phyloP scores from a whole-genome alignment of 192 early-diverging fungal species.

The Backusella tarrabulga region DNA sequence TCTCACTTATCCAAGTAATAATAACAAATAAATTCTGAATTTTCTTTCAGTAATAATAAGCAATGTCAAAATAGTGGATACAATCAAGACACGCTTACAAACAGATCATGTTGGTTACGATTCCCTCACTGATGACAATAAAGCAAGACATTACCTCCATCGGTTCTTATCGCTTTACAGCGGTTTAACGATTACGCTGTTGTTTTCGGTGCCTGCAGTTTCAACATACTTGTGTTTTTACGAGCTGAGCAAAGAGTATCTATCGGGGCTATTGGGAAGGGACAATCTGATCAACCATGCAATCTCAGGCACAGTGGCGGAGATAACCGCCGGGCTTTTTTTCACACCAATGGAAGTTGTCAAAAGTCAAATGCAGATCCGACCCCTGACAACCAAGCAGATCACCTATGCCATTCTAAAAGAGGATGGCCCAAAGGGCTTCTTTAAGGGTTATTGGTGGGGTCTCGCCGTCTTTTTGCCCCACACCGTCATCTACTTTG shows the following conservation, averaged over 20 bases:
- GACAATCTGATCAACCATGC: constrained; percentile 55
- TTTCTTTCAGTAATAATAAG: background rate
- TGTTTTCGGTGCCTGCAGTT: constrained; percentile 66
- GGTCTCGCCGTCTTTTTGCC: constrained; percentile 74
- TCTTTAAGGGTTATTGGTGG: constrained; percentile 72
- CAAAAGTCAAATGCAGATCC: constrained; percentile 67
- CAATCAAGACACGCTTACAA: constrained; percentile 72
- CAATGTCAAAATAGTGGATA: constrained; percentile 52
- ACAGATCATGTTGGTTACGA: constrained; percentile 16
- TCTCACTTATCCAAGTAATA: constrained; percentile 64
- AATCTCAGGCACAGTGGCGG: constrained; percentile 56
- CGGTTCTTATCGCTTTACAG: constrained; percentile 54
- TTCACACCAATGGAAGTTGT: constrained; percentile 90
- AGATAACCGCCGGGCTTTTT: constrained; percentile 61
- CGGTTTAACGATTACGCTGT: constrained; percentile 67
- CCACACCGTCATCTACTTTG: constrained; percentile 68
- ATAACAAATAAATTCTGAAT: background rate
- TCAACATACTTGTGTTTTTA: constrained; percentile 71
- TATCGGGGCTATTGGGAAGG: background rate
- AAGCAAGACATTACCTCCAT: background rate
- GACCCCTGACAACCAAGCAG: background rate
- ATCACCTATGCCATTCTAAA: background rate
- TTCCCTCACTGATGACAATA: background rate
- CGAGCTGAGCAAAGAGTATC: constrained; percentile 55
- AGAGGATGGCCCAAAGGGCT: constrained; percentile 61